A percentile compares a stretch with the other conserved stretches of the same genome.
Conservation (phyloP, 2,329 filamentous ascomycete species). For the Periconia sp. region DNA sequence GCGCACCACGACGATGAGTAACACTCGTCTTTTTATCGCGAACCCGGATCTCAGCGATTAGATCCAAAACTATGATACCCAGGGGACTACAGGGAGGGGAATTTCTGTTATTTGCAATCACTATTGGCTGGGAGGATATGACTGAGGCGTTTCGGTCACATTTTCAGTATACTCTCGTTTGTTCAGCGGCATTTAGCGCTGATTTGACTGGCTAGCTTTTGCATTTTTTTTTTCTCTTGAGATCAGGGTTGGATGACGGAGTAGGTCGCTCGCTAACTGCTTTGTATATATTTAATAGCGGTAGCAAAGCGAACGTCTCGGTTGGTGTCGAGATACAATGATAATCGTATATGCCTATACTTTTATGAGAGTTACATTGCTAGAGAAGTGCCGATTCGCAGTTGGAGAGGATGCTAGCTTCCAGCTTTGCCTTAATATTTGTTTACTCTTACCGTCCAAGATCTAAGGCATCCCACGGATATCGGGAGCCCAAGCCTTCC, state of each 20-base stretch:
- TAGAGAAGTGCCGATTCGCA: too few species aligned
- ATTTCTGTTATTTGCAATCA: not conserved
- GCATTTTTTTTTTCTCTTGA: slow-evolving; percentile 8
- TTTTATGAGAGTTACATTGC: too few species aligned
- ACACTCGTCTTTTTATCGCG: slow-evolving; percentile 77
- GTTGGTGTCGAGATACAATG: too few species aligned
- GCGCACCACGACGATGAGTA: slow-evolving; percentile 73
- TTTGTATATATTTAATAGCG: slow-evolving; percentile 10
- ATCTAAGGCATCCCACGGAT: too few species aligned
- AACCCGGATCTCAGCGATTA: slow-evolving; percentile 73
- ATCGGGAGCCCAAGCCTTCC: not conserved
- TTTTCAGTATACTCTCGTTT: slow-evolving; percentile 8
- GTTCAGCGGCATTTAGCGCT: slow-evolving; percentile 2
- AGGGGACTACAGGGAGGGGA: slow-evolving; percentile 6
- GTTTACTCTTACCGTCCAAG: too few species aligned
- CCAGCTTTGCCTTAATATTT: too few species aligned
- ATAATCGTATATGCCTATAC: too few species aligned
- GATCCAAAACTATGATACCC: slow-evolving; percentile 35
- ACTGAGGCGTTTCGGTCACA: slow-evolving; percentile 4
- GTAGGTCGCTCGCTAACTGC: slow-evolving; percentile 7
- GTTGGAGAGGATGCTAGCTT: too few species aligned
- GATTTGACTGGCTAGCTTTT: slow-evolving; percentile 12
- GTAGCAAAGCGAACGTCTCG: too few species aligned
- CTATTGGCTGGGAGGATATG: slow-evolving; percentile 3
- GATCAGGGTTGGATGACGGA: not conserved